Base-by-base conservation (phyloP, 768 basidiomycete genomes). In the Galerina marginata region DNA sequence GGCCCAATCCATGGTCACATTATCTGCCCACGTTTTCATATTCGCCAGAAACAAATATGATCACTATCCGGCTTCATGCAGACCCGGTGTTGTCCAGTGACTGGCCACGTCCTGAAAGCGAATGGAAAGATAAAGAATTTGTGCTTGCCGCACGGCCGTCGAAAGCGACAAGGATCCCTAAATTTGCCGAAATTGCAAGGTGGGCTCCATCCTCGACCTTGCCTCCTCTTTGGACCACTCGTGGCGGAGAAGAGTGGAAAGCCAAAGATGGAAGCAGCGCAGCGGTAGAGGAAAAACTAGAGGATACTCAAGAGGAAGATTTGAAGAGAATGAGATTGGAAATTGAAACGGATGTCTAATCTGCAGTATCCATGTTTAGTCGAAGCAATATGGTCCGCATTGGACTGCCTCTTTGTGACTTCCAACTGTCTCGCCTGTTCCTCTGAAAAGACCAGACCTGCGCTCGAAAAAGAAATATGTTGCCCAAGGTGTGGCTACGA, bases 71-170 rank as follows among this genome's bases (percentile, higher is more conserved):
- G n/a, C 38, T 47, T 15, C 33, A 46, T 44, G 44, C 33, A 3
- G 55, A 56, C 36, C 55, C 55, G 46, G 43, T 47, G 5, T 15
- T 47, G 16, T 45, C 55, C 44, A 29, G 46, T 44, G 7, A n/a
- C 25, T 56, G 55, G 55, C 55, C 55, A 16, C 44, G 26, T 11
- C 43, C 25, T 23, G 44, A 56, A 23, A 45, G 36, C 12, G 55
- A 56, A 56, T 56, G 43, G 55, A 46, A 29, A 47, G 55, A 44
- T 11, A 56, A 56, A 36, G 55, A 56, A 47, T 56, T n/a, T 46
- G 26, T 47, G 7, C 43, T 56, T 38, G 55, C 55, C 11, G 55
- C 44, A 25, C 14, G 55, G 14, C 38, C 55, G 10, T 25, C 45
- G n/a, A 37, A 7, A 9, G 43, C 16, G 15, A 56, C 55, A 20